A percentile compares a stretch with the other conserved stretches of the same genome.
Evolutionary conservation across 371 early-diverging fungal species (phyloP).

Genomic region (Massospora cicadina): DNA sequence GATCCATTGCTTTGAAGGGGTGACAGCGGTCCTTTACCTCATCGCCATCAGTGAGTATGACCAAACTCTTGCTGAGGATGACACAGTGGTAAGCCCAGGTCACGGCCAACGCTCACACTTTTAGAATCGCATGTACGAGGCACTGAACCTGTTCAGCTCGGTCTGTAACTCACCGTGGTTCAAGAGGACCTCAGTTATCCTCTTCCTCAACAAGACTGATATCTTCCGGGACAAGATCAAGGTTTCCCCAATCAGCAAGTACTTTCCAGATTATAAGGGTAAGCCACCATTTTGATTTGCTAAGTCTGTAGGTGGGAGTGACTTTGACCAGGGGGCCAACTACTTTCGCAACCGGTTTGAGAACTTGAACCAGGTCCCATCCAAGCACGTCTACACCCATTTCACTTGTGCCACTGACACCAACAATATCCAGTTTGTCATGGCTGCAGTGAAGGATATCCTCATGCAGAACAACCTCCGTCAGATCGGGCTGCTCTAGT

Average conservation of each 20-base stretch:
- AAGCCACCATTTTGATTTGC: slow-evolving; percentile 8
- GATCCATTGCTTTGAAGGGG: slow-evolving; percentile 89
- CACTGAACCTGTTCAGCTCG: slow-evolving; percentile 82
- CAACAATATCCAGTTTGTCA: slow-evolving; percentile 54
- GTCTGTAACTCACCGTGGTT: slow-evolving; percentile 93
- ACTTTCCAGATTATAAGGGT: slow-evolving; percentile 79
- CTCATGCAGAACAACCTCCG: slow-evolving; percentile 38
- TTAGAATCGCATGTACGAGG: slow-evolving; percentile 71
- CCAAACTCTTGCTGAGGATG: slow-evolving; percentile 84
- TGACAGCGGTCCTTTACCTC: slow-evolving; percentile 80
- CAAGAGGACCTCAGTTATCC: slow-evolving; percentile 73
- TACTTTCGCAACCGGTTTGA: slow-evolving; percentile 25
- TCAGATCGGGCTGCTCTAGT: slow-evolving; percentile 39
- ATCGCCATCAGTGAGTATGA: slow-evolving; percentile 92
- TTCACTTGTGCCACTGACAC: slow-evolving; percentile 44
- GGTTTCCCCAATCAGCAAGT: slow-evolving; percentile 49
- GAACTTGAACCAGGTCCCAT: slow-evolving; percentile 20
- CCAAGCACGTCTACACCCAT: slow-evolving; percentile 30
- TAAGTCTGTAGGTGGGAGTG: slow-evolving; percentile 27
- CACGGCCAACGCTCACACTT: slow-evolving; percentile 15
- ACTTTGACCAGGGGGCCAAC: slow-evolving; percentile 38
- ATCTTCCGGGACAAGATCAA: slow-evolving; percentile 73
- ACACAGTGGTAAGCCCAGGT: slow-evolving; percentile 41
- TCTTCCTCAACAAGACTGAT: slow-evolving; percentile 93
- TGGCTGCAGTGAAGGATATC: slow-evolving; percentile 58